Evolutionary conservation across 148 eudicot species (phyloP).

Genomic region (Rhododendron molle): DNA sequence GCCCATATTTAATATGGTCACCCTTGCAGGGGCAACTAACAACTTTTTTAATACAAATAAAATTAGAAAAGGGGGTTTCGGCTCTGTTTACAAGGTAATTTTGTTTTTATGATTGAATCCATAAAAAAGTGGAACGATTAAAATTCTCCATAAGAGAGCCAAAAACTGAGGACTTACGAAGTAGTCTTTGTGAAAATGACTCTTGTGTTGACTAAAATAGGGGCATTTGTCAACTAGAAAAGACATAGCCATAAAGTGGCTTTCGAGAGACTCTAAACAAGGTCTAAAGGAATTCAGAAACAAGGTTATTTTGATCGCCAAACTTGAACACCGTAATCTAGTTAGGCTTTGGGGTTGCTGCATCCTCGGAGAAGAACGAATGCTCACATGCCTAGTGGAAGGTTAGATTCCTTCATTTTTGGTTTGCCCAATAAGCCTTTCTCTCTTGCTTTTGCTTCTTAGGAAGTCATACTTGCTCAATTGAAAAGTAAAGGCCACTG

Average conservation of each 20-base stretch:
- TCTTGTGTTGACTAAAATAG: not conserved
- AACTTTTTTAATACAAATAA: slow-evolving; percentile 3
- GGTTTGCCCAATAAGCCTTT: not conserved
- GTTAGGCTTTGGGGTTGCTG: not conserved
- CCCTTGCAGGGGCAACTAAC: not conserved
- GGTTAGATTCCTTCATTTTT: not conserved
- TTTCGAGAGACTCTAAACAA: not conserved
- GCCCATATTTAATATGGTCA: not conserved
- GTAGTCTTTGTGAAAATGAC: not conserved
- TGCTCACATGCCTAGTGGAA: not conserved
- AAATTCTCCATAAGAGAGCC: not conserved
- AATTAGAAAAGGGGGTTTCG: slow-evolving; percentile 8
- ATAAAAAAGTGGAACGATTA: not conserved
- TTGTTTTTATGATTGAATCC: not conserved
- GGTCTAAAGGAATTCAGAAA: not conserved
- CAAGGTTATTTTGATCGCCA: not conserved
- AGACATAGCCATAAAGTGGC: not conserved
- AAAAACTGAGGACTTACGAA: not conserved
- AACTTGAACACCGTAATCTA: not conserved
- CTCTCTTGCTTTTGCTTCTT: not conserved
- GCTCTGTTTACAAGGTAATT: not conserved
- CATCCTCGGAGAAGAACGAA: not conserved
- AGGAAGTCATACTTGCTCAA: not conserved
- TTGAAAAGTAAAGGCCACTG: too few relatives aligned
- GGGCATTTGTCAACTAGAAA: not conserved